phyloP scores from a whole-genome alignment of 1,284 basidiomycete genomes.

The Tilletia setariae region DNA sequence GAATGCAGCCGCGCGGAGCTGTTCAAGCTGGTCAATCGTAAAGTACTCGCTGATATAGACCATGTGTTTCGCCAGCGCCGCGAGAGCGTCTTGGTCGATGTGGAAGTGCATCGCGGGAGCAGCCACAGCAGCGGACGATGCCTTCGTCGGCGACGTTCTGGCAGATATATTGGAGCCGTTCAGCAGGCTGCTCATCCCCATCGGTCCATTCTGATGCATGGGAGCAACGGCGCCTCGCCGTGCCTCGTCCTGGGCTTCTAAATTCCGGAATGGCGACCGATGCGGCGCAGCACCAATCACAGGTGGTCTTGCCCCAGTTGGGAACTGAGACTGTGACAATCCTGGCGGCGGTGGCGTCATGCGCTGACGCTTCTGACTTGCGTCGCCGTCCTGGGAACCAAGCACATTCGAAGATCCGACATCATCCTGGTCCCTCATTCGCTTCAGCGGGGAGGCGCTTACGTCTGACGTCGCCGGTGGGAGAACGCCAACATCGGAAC shows the following conservation, averaged over 20 bases:
- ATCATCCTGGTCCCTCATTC: background rate
- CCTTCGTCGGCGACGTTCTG: background rate
- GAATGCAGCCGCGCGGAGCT: conserved; percentile 79
- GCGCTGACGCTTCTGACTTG: background rate
- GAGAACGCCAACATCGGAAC: background rate
- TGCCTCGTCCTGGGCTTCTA: no score
- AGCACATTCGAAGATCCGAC: background rate
- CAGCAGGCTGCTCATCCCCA: conserved; percentile 5
- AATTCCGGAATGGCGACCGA: background rate
- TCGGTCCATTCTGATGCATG: background rate
- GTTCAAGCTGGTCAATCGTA: conserved; percentile 80
- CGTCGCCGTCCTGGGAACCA: background rate
- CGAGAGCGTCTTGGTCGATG: conserved; percentile 21
- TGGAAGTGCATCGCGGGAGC: conserved; percentile 13
- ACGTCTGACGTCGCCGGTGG: background rate
- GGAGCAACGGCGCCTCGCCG: background rate
- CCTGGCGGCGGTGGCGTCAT: background rate
- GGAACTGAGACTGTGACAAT: no score
- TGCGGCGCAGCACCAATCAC: background rate
- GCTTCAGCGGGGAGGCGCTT: background rate
- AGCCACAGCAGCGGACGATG: background rate
- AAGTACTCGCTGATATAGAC: conserved; percentile 29
- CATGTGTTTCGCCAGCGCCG: conserved; percentile 24
- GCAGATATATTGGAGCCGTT: conserved; percentile 4
- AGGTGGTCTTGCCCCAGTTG: no score